Evolutionary conservation across 768 basidiomycete species (phyloP), one percentile per base, ranked within the genome.

Genomic region (Mycena kentingensis): DNA sequence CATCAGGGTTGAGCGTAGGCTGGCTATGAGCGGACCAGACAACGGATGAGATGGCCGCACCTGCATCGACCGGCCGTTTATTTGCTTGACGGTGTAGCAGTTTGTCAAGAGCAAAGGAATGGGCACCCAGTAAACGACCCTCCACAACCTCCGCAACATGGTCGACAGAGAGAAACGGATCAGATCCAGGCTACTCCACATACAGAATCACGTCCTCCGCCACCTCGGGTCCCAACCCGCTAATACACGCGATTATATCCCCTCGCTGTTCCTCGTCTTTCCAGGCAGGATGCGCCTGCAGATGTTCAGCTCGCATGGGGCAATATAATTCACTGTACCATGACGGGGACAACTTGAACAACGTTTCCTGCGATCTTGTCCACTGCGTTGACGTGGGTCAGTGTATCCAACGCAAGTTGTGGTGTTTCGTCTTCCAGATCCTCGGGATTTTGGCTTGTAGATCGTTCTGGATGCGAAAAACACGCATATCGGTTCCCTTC

Each of bases 1-100:
- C 74, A 63, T 89, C 81, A 28, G 88, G 88, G 63, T 90, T 90
- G 50, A 90, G 74, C 27, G 85, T 87, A 26, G 88, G 78, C 82
- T 84, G 73, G 63, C 69, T 71, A 25, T 26, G 27, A 38, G 31
- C 28, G 36, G 4, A 36, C 43, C 46, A 39, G 46, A 44, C 3
- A 38, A 12, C 11, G 10, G 22, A 36, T 32, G 35, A 44, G n/a
- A 35, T 31, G 34, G 26, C 16, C 39, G 32, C 48, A 87, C 87
- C 84, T 88, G 85, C 87, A 90, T 90, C 60, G 87, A 88, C 41
- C 80, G 71, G 4, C 87, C 88, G 8, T 71, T 73, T 12, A 88
- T 74, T 3, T 73, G 68, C 53, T 82, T 80, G 21, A 87, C 38
- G 26, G 79, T 73, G 61, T 74, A 83, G 59, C 77, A 74, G 52